Conservation (phyloP, 345 rosid species). For the Barbarea vulgaris region DNA sequence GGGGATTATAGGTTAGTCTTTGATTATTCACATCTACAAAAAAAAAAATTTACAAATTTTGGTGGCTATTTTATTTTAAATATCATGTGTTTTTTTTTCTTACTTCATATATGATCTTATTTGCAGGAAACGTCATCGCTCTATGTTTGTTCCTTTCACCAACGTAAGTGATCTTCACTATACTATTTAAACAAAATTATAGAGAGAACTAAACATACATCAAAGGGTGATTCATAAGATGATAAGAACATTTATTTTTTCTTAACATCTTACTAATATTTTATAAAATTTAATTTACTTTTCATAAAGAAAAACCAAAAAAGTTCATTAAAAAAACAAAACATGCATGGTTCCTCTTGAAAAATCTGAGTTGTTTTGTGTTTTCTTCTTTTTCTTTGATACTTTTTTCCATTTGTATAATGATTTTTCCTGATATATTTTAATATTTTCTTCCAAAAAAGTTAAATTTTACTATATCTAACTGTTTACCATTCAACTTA, state of each 20-base stretch:
- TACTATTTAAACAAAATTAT: neutral
- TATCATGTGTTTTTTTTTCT: neutral
- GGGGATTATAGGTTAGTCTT: constrained; percentile 61
- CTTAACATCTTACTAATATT: neutral
- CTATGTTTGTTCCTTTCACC: constrained; percentile 84
- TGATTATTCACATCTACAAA: neutral
- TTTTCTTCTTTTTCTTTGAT: neutral
- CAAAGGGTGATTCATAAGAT: neutral
- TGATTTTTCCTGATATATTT: neutral
- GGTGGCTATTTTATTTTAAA: neutral
- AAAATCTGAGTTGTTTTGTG: neutral
- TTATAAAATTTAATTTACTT: neutral
- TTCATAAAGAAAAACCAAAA: neutral
- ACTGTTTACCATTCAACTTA: neutral
- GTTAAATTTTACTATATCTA: neutral
- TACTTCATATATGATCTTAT: neutral
- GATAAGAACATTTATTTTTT: neutral
- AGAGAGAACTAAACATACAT: neutral
- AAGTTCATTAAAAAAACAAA: neutral
- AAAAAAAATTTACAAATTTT: neutral
- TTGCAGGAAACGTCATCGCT: constrained; percentile 78
- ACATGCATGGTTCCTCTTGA: neutral
- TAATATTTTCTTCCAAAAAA: neutral
- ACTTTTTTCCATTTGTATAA: neutral
- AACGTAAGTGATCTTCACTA: constrained; percentile 49